phyloP scores from a whole-genome alignment of 495 filamentous ascomycete genomes.

The Podospora appendiculata region DNA sequence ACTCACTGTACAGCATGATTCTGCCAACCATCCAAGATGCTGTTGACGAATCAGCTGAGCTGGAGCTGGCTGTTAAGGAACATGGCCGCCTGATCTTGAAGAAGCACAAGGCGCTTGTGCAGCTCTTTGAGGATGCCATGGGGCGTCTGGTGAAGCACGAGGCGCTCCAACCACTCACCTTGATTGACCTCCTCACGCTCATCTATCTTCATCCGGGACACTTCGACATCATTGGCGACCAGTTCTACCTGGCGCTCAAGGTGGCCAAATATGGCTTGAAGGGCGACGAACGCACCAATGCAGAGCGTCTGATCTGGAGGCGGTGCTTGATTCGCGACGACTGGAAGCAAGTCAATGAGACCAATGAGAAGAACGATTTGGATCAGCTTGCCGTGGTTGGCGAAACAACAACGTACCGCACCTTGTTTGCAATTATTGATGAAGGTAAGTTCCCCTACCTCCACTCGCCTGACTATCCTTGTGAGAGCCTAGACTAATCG shows the following conservation, averaged over 20 bases:
- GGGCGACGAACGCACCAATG: conserved; percentile 43
- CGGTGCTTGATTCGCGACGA: conserved; percentile 72
- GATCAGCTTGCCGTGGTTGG: conserved; percentile 36
- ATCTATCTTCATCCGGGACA: conserved; percentile 42
- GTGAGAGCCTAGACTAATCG: background rate
- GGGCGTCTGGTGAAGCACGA: conserved; percentile 58
- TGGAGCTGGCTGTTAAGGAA: conserved; percentile 63
- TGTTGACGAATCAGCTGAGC: conserved; percentile 68
- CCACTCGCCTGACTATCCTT: background rate
- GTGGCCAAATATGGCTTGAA: conserved; percentile 52
- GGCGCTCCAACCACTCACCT: conserved; percentile 53
- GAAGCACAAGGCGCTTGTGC: conserved; percentile 54
- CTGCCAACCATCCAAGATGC: conserved; percentile 52
- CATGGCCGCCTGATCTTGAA: conserved; percentile 49
- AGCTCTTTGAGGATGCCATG: conserved; percentile 58
- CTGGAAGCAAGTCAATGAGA: conserved; percentile 56
- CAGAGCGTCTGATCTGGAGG: conserved; percentile 74
- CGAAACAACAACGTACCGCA: conserved; percentile 44
- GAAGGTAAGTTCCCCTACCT: conserved; percentile 30
- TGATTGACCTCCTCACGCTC: conserved; percentile 80
- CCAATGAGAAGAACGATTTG: conserved; percentile 42
- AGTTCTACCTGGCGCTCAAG: conserved; percentile 67
- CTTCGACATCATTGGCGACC: conserved; percentile 30
- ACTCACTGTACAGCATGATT: conserved; percentile 52
- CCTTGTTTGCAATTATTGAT: conserved; percentile 35